phyloP scores from a whole-genome alignment of 2,329 filamentous ascomycete genomes.

The Colletotrichum graminicola region DNA sequence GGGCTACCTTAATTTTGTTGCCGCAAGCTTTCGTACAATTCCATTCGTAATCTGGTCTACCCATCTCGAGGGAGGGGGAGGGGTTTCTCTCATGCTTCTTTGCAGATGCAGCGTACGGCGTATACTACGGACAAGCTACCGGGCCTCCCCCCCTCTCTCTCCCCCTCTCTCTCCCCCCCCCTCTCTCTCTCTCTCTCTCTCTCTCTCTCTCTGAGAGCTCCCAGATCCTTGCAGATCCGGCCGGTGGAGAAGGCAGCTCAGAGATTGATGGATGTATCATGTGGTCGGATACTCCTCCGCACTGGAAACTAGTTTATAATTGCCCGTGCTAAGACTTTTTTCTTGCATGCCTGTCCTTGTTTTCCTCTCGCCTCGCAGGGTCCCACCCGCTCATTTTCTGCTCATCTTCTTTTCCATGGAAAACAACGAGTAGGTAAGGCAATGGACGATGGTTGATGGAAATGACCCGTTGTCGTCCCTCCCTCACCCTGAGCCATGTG shows the following conservation, averaged over 20 bases:
- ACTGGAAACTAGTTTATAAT: not conserved
- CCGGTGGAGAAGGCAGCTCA: slow-evolving; percentile 4
- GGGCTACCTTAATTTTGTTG: not conserved
- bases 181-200: no score
- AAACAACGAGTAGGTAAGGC: not conserved
- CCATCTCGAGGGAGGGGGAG: not conserved
- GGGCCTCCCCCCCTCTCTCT: no score
- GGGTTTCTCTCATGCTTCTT: not conserved
- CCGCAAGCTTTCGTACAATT: not conserved
- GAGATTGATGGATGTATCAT: slow-evolving; percentile 11
- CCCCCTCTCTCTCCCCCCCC: no score
- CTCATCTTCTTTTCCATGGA: not conserved
- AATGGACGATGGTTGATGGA: slow-evolving; percentile 1
- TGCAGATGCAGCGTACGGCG: not conserved
- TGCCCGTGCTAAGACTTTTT: not conserved
- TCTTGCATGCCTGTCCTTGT: not conserved
- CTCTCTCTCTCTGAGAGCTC: no score
- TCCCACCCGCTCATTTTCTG: not conserved
- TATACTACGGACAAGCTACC: not conserved
- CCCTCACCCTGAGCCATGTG: not conserved
- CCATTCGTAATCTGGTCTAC: not conserved
- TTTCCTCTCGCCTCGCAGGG: not conserved
- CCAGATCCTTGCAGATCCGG: slow-evolving; percentile 7
- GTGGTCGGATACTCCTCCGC: not conserved
- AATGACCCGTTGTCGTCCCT: not conserved